Evolutionary conservation across 352 stramenopile species (phyloP).

Genomic region (Thraustochytrium sp.): DNA sequence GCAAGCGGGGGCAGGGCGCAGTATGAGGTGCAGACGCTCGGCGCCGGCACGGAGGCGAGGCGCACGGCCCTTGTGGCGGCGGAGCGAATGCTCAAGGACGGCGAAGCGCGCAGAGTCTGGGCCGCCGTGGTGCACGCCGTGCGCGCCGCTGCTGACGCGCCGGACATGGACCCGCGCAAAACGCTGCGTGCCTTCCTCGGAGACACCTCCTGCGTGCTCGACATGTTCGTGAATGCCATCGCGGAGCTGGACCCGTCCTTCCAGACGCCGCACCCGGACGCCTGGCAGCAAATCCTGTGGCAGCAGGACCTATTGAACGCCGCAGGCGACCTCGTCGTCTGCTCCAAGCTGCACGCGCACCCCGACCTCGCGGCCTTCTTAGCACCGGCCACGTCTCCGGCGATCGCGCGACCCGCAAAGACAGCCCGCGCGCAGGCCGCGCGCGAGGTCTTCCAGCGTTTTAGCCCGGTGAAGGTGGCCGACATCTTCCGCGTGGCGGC

Average conservation of each 20-base stretch:
- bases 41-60: no score
- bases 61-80: no score
- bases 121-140: no score
- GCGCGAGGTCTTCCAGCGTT: not conserved
- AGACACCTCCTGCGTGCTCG: not conserved
- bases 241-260: not conserved
- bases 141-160: no score
- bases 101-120: no score
- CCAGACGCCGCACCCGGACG: not conserved
- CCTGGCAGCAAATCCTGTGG: not conserved
- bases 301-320: not conserved
- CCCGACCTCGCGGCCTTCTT: not conserved
- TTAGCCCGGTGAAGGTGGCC: not conserved
- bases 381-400: no score
- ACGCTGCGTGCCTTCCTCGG: not conserved
- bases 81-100: no score
- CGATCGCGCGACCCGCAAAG: no score
- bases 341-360: not conserved
- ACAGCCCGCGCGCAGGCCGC: no score
- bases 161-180: no score
- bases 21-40: no score
- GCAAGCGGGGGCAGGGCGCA: no score
- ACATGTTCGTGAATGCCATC: not conserved
- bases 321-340: not conserved
- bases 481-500: not conserved